Conservation (phyloP, 441 rosid species). For the Gossypium armourianum region DNA sequence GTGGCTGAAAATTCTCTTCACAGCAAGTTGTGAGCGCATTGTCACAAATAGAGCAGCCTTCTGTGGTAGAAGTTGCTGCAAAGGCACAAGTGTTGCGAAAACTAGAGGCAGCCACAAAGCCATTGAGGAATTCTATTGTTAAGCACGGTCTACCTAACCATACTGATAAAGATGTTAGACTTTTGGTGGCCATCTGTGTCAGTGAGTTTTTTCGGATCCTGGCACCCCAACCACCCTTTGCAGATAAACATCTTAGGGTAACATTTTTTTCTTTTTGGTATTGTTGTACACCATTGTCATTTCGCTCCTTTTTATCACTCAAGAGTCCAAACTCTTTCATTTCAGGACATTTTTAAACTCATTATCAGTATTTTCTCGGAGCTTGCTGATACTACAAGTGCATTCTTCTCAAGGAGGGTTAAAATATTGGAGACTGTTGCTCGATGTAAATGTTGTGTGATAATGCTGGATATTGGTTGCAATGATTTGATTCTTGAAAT, state of each 20-base stretch:
- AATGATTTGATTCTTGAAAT: constrained; percentile 53
- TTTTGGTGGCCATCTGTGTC: constrained; percentile 61
- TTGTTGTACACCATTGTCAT: background rate
- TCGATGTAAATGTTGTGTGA: constrained; percentile 58
- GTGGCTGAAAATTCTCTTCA: constrained; percentile 12
- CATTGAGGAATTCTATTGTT: constrained; percentile 46
- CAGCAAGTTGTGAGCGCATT: constrained; percentile 59
- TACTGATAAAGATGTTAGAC: constrained; percentile 59
- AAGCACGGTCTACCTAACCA: constrained; percentile 51
- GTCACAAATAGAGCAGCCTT: constrained; percentile 62
- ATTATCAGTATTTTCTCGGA: constrained; percentile 49
- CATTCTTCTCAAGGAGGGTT: constrained; percentile 66
- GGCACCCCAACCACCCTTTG: constrained; percentile 79
- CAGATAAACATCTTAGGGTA: constrained; percentile 61
- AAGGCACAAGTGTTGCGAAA: constrained; percentile 28
- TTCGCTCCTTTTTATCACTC: background rate
- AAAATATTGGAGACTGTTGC: constrained; percentile 72
- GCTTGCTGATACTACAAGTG: constrained; percentile 50
- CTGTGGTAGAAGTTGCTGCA: constrained; percentile 24
- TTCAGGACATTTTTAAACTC: constrained; percentile 63
- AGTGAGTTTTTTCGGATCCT: constrained; percentile 59
- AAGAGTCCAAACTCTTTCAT: background rate
- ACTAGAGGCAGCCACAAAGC: constrained; percentile 34
- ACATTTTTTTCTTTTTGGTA: constrained; percentile 6
- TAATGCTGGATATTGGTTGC: constrained; percentile 64